phyloP scores from a whole-genome alignment of 305 asterid genomes.

The Solanum aculeatissimum region DNA sequence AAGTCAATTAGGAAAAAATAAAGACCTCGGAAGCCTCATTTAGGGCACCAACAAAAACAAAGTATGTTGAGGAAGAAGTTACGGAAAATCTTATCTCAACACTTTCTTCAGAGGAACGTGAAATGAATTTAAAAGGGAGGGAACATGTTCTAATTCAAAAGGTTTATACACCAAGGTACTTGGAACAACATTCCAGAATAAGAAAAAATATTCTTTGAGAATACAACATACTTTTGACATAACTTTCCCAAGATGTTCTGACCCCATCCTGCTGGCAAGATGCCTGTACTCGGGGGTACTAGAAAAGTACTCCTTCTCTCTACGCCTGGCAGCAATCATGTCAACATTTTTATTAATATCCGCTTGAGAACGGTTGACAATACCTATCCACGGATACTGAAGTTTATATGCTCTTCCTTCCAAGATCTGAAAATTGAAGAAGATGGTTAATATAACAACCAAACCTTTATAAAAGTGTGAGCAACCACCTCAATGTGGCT shows the following conservation, averaged over 20 bases:
- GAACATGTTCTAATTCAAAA: neutral
- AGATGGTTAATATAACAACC: neutral
- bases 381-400: conserved; percentile 98
- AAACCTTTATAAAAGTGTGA: neutral
- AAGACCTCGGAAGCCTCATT: neutral
- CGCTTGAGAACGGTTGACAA: conserved; percentile 92
- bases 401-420: conserved; percentile 84
- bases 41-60: neutral
- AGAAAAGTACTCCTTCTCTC: conserved; percentile 81
- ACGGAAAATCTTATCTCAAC: neutral
- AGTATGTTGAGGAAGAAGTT: neutral
- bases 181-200: neutral
- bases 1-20: neutral
- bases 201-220: neutral
- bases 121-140: neutral
- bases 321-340: conserved; percentile 94
- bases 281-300: conserved; percentile 79
- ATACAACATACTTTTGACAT: conserved; percentile 58
- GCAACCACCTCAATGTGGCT: neutral
- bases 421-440: conserved; percentile 42
- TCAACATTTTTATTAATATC: conserved; percentile 91
- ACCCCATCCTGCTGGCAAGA: conserved; percentile 82
- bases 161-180: neutral
- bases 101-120: neutral
- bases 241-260: conserved; percentile 93